Conservation (phyloP, 805 yeast species). For the Ogataea polymorpha region DNA sequence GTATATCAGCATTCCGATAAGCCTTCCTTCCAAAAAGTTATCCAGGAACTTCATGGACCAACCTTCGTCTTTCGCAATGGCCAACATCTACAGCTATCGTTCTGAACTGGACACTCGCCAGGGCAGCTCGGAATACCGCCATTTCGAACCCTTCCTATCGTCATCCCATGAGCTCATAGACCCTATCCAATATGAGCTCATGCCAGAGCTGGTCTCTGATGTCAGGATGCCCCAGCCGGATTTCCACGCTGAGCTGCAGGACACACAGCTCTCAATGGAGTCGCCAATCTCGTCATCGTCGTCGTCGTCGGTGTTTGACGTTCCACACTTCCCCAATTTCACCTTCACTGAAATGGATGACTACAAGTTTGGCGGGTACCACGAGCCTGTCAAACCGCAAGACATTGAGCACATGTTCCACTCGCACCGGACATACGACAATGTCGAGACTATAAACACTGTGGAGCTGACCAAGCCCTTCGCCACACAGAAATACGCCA, state of each 20-base stretch:
- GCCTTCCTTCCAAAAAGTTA: constrained; percentile 5
- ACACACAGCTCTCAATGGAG: constrained; percentile 7
- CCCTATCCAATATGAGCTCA: constrained; percentile 7
- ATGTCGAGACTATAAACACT: constrained; percentile 20
- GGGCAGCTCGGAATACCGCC: constrained; percentile 2
- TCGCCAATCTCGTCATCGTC: constrained; percentile 22
- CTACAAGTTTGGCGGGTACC: constrained; percentile 9
- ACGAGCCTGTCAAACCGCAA: constrained; percentile 1
- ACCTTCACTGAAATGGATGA: constrained; percentile 16
- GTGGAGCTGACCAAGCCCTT: constrained; percentile 23
- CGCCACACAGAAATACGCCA: neutral
- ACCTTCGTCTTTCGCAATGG: constrained; percentile 5
- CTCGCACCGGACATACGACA: constrained; percentile 14
- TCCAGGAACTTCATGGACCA: constrained; percentile 6
- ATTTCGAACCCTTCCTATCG: constrained; percentile 2
- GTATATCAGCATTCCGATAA: constrained; percentile 12
- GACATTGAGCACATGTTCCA: constrained; percentile 5
- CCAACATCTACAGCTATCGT: constrained; percentile 5
- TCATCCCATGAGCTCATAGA: constrained; percentile 7
- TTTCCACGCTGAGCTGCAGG: neutral
- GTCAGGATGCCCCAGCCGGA: neutral
- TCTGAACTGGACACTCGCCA: constrained; percentile 4
- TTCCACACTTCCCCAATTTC: constrained; percentile 6
- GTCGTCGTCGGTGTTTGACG: constrained; percentile 18
- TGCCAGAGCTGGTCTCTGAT: constrained; percentile 10